Conservation (phyloP, 148 eudicot species). For the Vaccinium darrowii region DNA sequence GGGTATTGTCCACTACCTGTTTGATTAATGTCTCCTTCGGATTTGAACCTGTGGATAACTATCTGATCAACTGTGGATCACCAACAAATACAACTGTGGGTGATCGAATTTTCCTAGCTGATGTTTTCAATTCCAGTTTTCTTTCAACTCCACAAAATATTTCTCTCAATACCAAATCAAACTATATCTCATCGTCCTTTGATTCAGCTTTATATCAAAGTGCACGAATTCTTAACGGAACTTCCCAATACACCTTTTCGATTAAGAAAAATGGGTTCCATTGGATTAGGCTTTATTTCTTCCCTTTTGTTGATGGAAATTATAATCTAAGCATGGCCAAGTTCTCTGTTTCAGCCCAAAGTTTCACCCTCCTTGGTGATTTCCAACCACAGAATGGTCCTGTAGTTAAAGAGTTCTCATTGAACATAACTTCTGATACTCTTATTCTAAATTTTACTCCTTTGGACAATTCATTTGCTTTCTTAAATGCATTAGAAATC, state of each 20-base stretch:
- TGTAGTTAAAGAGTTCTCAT: slow-evolving; percentile 44
- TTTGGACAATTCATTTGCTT: slow-evolving; percentile 46
- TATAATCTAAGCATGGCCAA: slow-evolving; percentile 41
- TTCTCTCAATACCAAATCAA: slow-evolving; percentile 28
- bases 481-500: slow-evolving; percentile 59
- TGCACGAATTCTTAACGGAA: slow-evolving; percentile 42
- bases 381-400: slow-evolving; percentile 36
- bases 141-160: slow-evolving; percentile 43
- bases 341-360: slow-evolving; percentile 49
- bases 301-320: slow-evolving; percentile 36
- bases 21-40: slow-evolving; percentile 37
- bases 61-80: slow-evolving; percentile 62
- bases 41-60: slow-evolving; percentile 47
- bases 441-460: slow-evolving; percentile 45
- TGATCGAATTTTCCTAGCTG: slow-evolving; percentile 39
- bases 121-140: slow-evolving; percentile 28
- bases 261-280: slow-evolving; percentile 48
- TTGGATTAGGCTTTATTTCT: slow-evolving; percentile 59
- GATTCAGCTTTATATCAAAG: slow-evolving; percentile 39
- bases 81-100: slow-evolving; percentile 34
- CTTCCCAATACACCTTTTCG: slow-evolving; percentile 43
- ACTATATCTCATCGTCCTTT: slow-evolving; percentile 25
- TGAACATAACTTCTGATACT: slow-evolving; percentile 45
- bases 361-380: slow-evolving; percentile 50
- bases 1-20: slow-evolving; percentile 33